These are phyloP conservation scores for Geotrichum bryndzae DNA, from an alignment of 1,139 yeast species.

Conservation along the genomic window DNA sequence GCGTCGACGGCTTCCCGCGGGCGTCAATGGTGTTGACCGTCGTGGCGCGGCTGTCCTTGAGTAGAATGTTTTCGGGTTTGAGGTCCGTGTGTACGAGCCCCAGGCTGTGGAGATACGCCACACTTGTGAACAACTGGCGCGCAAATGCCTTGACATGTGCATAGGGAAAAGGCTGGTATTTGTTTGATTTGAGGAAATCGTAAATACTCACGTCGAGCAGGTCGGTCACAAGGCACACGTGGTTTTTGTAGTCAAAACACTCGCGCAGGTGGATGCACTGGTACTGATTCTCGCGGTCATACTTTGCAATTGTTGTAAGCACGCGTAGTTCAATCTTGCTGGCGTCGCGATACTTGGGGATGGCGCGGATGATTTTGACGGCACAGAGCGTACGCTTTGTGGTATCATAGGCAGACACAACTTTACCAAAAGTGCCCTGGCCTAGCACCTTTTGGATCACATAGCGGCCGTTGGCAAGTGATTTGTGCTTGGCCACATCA, in stretches of 20 bases:
- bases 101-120: constrained; percentile 82
- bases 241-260: constrained; percentile 89
- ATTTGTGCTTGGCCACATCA: constrained; percentile 23
- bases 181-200: constrained; percentile 72
- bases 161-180: constrained; percentile 68
- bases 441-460: constrained; percentile 49
- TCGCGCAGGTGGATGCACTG: constrained; percentile 66
- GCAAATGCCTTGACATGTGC: constrained; percentile 83
- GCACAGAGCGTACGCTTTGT: constrained; percentile 66
- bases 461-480: constrained; percentile 42
- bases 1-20: constrained; percentile 16
- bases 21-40: constrained; percentile 17
- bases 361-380: constrained; percentile 67
- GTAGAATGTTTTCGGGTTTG: constrained; percentile 86
- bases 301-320: constrained; percentile 64
- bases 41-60: constrained; percentile 36
- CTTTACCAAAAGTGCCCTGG: constrained; percentile 97
- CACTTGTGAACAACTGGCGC: constrained; percentile 77
- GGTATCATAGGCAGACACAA: constrained; percentile 48
- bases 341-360: constrained; percentile 44
- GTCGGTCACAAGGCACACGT: constrained; percentile 90
- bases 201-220: constrained; percentile 75
- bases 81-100: constrained; percentile 89
- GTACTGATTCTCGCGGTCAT: constrained; percentile 57
- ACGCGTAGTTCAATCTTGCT: constrained; percentile 54